A percentile compares a stretch with the other conserved stretches of the same genome.
Evolutionary conservation across 345 rosid genomes (phyloP).

Genomic region (Cardamine occulta): DNA sequence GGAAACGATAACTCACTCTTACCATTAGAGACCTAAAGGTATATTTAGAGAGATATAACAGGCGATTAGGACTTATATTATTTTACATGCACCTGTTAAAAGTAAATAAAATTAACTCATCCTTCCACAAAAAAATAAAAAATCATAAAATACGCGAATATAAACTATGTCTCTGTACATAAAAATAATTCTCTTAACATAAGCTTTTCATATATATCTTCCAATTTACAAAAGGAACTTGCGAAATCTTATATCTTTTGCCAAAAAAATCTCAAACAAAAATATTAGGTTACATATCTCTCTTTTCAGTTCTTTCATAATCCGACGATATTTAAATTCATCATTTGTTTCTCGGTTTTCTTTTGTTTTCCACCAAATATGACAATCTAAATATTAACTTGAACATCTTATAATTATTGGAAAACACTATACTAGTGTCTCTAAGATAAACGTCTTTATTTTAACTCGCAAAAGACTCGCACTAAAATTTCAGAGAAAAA

Average conservation of each 20-base stretch:
- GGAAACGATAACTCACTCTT: background rate
- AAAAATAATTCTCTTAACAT: no score
- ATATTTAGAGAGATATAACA: background rate
- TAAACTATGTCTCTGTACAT: no score
- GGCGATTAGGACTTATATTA: background rate
- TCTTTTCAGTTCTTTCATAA: background rate
- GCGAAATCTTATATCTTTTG: no score
- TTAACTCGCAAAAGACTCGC: background rate
- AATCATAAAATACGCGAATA: background rate
- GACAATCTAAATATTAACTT: background rate
- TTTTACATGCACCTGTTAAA: background rate
- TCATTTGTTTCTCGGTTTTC: background rate
- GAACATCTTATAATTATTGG: background rate
- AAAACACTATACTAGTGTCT: background rate
- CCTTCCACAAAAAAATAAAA: background rate
- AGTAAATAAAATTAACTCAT: no score
- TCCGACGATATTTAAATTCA: background rate
- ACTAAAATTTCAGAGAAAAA: no score
- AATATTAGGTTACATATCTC: background rate
- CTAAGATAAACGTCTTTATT: background rate
- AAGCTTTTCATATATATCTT: background rate
- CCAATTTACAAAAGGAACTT: background rate
- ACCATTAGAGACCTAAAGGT: background rate
- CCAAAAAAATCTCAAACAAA: no score
- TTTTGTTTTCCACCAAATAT: no score